Percentiles rank a stretch among this genome's conserved stretches.
These are phyloP conservation scores for Pythium diclinum DNA, from an alignment of 352 stramenopile species.

Conservation along the genomic window DNA sequence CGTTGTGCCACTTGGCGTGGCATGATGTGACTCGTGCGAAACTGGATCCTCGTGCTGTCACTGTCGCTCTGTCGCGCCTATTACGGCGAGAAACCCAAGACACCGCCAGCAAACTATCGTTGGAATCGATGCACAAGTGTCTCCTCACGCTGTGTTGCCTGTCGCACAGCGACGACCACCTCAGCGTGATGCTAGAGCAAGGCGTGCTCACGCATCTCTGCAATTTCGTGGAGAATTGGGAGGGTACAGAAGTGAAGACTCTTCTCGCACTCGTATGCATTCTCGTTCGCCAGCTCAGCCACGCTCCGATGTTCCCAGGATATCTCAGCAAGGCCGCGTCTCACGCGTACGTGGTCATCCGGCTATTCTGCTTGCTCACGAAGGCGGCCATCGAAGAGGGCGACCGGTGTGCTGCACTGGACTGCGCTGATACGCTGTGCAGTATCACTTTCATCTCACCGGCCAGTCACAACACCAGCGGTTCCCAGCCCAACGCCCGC, in stretches of 20 bases:
- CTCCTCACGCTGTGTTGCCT: slow-evolving; percentile 64
- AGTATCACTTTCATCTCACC: slow-evolving; percentile 42
- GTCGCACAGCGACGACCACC: slow-evolving; percentile 34
- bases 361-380: slow-evolving; percentile 50
- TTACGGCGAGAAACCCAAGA: slow-evolving; percentile 19
- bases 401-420: slow-evolving; percentile 45
- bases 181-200: slow-evolving; percentile 48
- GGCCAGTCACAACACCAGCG: neutral
- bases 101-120: neutral
- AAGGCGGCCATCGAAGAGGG: slow-evolving; percentile 22
- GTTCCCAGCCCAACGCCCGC: slow-evolving; percentile 3
- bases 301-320: slow-evolving; percentile 29
- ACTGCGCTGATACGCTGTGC: slow-evolving; percentile 63
- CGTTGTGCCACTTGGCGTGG: slow-evolving; percentile 58
- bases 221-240: slow-evolving; percentile 25
- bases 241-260: slow-evolving; percentile 19
- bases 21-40: slow-evolving; percentile 44
- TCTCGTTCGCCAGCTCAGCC: slow-evolving; percentile 56
- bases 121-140: slow-evolving; percentile 18
- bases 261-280: slow-evolving; percentile 56
- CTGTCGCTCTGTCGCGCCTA: slow-evolving; percentile 34
- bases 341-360: slow-evolving; percentile 28
- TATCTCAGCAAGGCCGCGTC: slow-evolving; percentile 16
- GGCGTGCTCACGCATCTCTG: slow-evolving; percentile 41
- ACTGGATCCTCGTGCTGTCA: slow-evolving; percentile 36